Evolutionary conservation across 495 filamentous ascomycete genomes (phyloP).

Genomic region (Talaromyces adpressus): DNA sequence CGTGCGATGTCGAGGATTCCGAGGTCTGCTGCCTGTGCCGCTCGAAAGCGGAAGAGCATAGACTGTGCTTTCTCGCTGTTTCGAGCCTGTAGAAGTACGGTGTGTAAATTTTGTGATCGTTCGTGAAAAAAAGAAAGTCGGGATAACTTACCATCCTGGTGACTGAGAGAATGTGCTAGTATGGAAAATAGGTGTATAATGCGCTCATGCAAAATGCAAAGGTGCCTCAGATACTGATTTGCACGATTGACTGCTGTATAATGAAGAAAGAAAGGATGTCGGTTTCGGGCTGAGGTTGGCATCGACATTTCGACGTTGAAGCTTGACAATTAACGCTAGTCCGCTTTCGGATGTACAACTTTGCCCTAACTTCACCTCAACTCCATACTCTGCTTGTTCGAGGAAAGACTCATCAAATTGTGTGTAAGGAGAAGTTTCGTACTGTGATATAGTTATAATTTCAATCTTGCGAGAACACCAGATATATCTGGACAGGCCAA

Average conservation of each 20-base stretch:
- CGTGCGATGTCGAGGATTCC: constrained; percentile 94
- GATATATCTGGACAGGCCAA: too few species aligned
- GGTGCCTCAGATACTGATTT: neutral
- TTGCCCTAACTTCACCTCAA: constrained; percentile 1
- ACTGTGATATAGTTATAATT: neutral
- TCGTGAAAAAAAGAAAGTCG: constrained; percentile 14
- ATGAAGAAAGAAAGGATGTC: neutral
- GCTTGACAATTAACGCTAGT: neutral
- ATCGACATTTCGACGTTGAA: neutral
- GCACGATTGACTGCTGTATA: neutral
- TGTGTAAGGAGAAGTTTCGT: neutral
- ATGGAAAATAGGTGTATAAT: neutral
- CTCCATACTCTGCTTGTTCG: neutral
- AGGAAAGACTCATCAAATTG: neutral
- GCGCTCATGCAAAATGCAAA: neutral
- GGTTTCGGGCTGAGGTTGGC: neutral
- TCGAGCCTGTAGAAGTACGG: constrained; percentile 44
- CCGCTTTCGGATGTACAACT: neutral
- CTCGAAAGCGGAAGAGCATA: constrained; percentile 99
- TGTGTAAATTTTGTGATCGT: constrained; percentile 14
- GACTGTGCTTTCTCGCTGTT: constrained; percentile 99
- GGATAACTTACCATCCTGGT: constrained; percentile 7
- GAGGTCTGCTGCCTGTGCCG: constrained; percentile 90
- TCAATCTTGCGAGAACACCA: too few species aligned
- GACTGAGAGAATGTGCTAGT: too few species aligned